Conservation (phyloP, 768 basidiomycete genomes). For the Phaeotremella skinneri region DNA sequence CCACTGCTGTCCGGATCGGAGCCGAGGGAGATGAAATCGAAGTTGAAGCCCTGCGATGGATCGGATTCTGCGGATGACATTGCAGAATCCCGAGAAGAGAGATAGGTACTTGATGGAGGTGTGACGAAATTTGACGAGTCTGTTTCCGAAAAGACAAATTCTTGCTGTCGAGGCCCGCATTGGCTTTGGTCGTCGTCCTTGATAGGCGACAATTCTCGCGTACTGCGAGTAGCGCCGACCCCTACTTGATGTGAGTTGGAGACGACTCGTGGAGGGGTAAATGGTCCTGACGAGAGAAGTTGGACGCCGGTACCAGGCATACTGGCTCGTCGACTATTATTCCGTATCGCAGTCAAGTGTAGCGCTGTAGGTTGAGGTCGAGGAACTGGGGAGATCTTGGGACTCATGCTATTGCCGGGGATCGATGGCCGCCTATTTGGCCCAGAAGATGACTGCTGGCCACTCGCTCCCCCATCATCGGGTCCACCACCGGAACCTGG, state of each 20-base stretch:
- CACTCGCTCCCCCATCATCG: not conserved
- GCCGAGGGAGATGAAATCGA: not conserved
- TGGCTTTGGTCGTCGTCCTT: conserved; percentile 35
- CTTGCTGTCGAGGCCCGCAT: not conserved
- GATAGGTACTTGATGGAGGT: conserved; percentile 21
- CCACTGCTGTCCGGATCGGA: not conserved
- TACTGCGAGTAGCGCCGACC: conserved; percentile 3
- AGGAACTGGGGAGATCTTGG: conserved; percentile 26
- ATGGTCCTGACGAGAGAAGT: conserved; percentile 43
- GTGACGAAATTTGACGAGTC: conserved; percentile 32
- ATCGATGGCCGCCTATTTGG: conserved; percentile 5
- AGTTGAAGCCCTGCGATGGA: conserved; percentile 4
- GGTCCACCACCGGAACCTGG: conserved; percentile 18
- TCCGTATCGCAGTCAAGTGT: conserved; percentile 42
- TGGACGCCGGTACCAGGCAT: conserved; percentile 29
- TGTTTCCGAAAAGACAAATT: conserved; percentile 13
- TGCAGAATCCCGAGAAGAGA: conserved; percentile 6
- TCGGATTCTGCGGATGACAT: conserved; percentile 10
- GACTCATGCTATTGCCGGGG: conserved; percentile 9
- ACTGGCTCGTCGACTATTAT: conserved; percentile 41
- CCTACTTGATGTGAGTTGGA: conserved; percentile 19
- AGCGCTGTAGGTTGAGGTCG: conserved; percentile 37
- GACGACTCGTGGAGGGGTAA: conserved; percentile 45
- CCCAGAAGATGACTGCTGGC: not conserved
- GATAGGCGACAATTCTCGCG: conserved; percentile 43